Conservation (phyloP, 2,329 filamentous ascomycete genomes). For the Aureobasidium sp. region DNA sequence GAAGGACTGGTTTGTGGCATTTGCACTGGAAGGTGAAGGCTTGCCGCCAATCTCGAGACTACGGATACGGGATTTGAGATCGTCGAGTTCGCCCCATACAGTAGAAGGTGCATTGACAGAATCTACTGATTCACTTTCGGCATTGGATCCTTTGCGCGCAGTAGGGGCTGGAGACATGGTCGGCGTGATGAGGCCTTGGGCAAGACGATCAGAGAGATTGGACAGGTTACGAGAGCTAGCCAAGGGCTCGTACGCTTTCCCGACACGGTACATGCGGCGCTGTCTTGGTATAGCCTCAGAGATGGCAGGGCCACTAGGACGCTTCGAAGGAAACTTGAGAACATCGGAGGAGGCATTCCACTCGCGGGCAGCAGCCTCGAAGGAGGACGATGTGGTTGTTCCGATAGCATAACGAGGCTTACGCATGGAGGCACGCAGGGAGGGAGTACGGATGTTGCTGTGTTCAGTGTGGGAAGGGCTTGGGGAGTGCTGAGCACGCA, state of each 20-base stretch:
- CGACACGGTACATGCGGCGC: conserved; percentile 5
- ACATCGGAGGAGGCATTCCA: conserved; percentile 6
- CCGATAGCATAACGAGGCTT: conserved; percentile 6
- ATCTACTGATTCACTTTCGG: conserved; percentile 63
- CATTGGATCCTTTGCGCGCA: conserved; percentile 43
- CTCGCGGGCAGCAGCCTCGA: conserved; percentile 8
- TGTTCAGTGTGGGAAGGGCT: neutral
- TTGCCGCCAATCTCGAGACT: conserved; percentile 86
- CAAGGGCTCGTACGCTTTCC: conserved; percentile 5
- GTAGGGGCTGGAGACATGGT: neutral
- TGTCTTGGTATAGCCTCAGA: conserved; percentile 6
- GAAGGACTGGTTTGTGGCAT: conserved; percentile 60
- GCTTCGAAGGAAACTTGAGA: conserved; percentile 1
- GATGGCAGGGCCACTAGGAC: neutral
- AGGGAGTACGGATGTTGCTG: conserved; percentile 1
- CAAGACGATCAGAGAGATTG: conserved; percentile 1
- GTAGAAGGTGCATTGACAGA: conserved; percentile 87
- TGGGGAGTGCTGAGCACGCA: conserved; percentile 13
- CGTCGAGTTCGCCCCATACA: conserved; percentile 95
- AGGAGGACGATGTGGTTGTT: conserved; percentile 6
- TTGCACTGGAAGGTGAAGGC: conserved; percentile 71
- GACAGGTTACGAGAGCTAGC: neutral
- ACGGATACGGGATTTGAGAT: conserved; percentile 86
- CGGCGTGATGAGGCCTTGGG: conserved; percentile 6
- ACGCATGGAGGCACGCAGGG: conserved; percentile 3